Conservation (phyloP, 768 basidiomycete genomes). For the Collybia nuda region DNA sequence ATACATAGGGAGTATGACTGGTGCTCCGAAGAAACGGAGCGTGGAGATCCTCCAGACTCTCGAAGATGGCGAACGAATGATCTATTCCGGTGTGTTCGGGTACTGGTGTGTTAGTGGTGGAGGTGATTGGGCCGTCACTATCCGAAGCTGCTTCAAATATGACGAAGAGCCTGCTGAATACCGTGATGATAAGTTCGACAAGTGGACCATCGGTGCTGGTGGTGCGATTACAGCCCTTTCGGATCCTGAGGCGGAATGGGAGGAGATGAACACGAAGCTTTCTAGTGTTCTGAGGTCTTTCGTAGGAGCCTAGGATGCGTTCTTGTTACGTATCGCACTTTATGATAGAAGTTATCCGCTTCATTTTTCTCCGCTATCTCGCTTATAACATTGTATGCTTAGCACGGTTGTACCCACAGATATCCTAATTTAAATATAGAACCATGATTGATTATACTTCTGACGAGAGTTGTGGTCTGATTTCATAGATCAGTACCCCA, state of each 20-base stretch:
- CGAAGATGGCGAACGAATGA: slow-evolving; percentile 67
- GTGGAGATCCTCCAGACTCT: slow-evolving; percentile 84
- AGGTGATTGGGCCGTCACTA: slow-evolving; percentile 92
- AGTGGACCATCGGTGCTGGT: slow-evolving; percentile 85
- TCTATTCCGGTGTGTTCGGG: slow-evolving; percentile 93
- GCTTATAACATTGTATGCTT: no score
- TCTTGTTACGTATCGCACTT: no score
- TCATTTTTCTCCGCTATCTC: no score
- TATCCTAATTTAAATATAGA: no score
- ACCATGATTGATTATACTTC: no score
- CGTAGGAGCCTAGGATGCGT: slow-evolving; percentile 17
- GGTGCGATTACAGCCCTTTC: slow-evolving; percentile 95
- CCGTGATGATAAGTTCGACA: slow-evolving; percentile 32
- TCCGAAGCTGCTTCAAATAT: slow-evolving; percentile 87
- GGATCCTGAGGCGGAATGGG: slow-evolving; percentile 85
- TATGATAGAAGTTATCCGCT: no score
- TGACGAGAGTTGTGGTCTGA: no score
- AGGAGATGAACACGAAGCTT: slow-evolving; percentile 89
- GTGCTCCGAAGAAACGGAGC: slow-evolving; percentile 92
- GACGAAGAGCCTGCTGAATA: slow-evolving; percentile 24
- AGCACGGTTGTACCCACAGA: no score
- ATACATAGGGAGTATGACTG: slow-evolving; percentile 89
- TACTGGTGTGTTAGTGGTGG: slow-evolving; percentile 89
- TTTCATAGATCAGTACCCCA: no score
- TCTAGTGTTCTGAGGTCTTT: slow-evolving; percentile 73